Evolutionary conservation across 2,329 filamentous ascomycete species (phyloP), one percentile per base, ranked within the genome.

Genomic region (Monosporascus sp.): DNA sequence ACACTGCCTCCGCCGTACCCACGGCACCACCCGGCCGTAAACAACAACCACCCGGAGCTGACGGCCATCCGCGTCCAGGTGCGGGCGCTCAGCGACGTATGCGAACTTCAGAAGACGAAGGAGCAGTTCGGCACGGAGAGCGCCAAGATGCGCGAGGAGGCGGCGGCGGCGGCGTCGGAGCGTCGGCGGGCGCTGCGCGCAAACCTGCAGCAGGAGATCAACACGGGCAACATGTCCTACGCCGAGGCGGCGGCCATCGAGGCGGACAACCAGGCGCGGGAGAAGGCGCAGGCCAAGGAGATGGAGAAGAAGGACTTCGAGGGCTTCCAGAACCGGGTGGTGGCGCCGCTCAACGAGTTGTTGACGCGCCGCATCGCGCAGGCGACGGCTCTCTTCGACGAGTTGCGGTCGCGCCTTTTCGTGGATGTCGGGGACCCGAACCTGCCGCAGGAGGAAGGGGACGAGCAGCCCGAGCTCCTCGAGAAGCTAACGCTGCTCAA

Each of bases 401-500:
- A 89, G 54, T 74, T 97, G 25, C 83, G 85, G 25, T 80, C 81
- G 9, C 84, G 86, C 44, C 77, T 97, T 1, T 89, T 88, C 55
- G 84, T 84, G 49, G 87, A 90, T 57, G 86, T 81, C 53, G 86
- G 82, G 66, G 76, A 84, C 57, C 88, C 91, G 0, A 93, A 96
- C 63, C 84, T 90, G 69, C 88, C 91, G 0, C 92, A 97, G 68
- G 91, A 96, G 69, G 93, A 97, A 72, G 93, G 94, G 18, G 93
- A 97, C 61, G 93, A 97, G 68, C 86, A 92, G 66, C 94, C 94
- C 0, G 94, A 99, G 70, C 79, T 97, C 0, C 76, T 97, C 2
- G 94, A 99, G 70, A 96, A 96, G 71, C 78, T 99, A 14, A 97
- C 93, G 0, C 81, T 97, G 47, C 78, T 97, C 15, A 99, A 97